phyloP scores from a whole-genome alignment of 2,329 filamentous ascomycete species.

The Ophiostoma pallidulum region DNA sequence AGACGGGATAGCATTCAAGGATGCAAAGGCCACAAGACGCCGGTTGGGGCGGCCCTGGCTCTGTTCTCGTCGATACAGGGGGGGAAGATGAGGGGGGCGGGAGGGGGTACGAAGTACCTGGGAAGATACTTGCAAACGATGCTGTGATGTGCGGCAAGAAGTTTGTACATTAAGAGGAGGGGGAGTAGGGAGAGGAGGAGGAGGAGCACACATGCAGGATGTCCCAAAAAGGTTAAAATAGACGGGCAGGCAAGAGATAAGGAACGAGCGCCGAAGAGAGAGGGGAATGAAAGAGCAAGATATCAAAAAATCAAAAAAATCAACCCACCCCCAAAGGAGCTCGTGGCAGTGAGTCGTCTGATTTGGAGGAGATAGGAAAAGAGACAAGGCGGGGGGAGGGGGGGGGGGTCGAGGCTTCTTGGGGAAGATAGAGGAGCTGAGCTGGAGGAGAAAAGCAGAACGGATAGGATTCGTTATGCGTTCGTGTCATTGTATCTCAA shows the following conservation, averaged over 20 bases:
- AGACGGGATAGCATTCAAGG: too few relatives aligned
- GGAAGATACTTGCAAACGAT: background rate
- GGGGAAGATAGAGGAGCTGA: background rate
- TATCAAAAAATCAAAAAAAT: background rate
- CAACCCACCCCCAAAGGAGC: background rate
- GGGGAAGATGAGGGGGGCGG: too few relatives aligned
- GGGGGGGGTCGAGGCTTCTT: too few relatives aligned
- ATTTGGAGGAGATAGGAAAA: too few relatives aligned
- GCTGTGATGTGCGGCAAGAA: too few relatives aligned
- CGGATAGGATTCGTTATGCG: background rate
- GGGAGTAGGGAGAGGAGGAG: too few relatives aligned
- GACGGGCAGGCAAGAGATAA: background rate
- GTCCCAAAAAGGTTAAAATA: background rate
- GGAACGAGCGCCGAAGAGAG: background rate
- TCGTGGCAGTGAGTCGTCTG: too few relatives aligned
- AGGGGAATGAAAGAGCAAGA: background rate
- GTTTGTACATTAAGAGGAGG: background rate
- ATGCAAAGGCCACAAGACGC: too few relatives aligned
- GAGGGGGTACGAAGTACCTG: too few relatives aligned
- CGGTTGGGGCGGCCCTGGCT: too few relatives aligned
- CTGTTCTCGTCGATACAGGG: too few relatives aligned
- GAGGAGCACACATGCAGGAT: background rate
- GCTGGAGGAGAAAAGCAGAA: background rate
- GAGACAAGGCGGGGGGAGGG: too few relatives aligned
- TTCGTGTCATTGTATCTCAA: background rate